phyloP scores from a whole-genome alignment of 2,329 filamentous ascomycete species.

The Colletotrichum sp. region DNA sequence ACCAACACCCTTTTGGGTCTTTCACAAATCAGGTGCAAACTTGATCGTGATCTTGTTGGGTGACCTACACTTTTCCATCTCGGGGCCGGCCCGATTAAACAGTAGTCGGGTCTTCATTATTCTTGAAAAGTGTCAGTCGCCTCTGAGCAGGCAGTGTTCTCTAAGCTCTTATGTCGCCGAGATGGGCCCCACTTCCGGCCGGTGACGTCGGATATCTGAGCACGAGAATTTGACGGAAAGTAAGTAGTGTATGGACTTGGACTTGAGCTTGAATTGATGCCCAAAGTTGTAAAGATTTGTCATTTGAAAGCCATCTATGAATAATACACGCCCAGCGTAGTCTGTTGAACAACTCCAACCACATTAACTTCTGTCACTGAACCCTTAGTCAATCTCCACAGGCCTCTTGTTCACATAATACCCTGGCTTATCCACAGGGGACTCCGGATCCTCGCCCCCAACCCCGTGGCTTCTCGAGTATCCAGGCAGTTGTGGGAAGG shows the following conservation, averaged over 20 bases:
- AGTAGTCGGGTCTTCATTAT: too few species aligned
- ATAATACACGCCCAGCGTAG: fast-evolving
- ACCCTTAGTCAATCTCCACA: not conserved
- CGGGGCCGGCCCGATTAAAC: too few species aligned
- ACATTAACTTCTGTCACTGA: too few species aligned
- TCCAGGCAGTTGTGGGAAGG: not conserved
- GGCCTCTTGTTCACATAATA: not conserved
- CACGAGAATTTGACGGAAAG: not conserved
- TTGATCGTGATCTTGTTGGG: too few species aligned
- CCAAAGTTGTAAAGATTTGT: fast-evolving
- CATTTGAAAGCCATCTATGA: fast-evolving
- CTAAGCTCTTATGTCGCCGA: not conserved
- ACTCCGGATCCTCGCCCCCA: not conserved
- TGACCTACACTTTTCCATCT: too few species aligned
- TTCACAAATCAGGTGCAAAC: too few species aligned
- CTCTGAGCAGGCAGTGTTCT: not conserved
- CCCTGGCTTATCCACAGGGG: not conserved
- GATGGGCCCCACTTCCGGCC: not conserved
- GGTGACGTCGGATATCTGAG: not conserved
- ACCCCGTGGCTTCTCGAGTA: not conserved
- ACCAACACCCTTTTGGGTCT: too few species aligned
- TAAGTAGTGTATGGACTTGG: not conserved
- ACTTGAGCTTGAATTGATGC: not conserved
- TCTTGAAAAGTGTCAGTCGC: too few species aligned
- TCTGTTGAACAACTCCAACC: not conserved